These are phyloP conservation scores for Scheffersomyces coipomensis DNA, from an alignment of 805 yeast species.

Conservation along the genomic window DNA sequence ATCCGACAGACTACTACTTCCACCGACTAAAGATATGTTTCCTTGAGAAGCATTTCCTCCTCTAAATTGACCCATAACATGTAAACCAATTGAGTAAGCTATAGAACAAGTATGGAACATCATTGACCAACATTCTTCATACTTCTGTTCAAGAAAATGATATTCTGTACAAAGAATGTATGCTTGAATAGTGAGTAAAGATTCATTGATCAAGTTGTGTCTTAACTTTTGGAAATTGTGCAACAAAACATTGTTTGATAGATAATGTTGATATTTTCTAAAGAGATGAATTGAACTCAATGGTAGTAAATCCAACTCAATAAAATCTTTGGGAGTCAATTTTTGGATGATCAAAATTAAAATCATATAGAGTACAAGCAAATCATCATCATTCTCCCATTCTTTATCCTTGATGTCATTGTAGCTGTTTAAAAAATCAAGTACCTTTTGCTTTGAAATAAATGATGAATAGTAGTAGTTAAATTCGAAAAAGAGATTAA, in stretches of 20 bases:
- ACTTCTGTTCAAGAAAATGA: slow-evolving; percentile 46
- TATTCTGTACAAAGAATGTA: slow-evolving; percentile 52
- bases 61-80: slow-evolving; percentile 38
- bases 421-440: slow-evolving; percentile 38
- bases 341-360: slow-evolving; percentile 39
- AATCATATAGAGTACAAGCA: slow-evolving; percentile 45
- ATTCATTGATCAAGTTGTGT: slow-evolving; percentile 46
- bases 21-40: background rate
- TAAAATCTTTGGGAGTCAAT: slow-evolving; percentile 27
- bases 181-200: slow-evolving; percentile 47
- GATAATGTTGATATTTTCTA: slow-evolving; percentile 13
- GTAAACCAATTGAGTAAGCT: slow-evolving; percentile 52
- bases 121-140: slow-evolving; percentile 53
- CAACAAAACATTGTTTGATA: slow-evolving; percentile 25
- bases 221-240: slow-evolving; percentile 45
- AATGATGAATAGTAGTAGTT: slow-evolving; percentile 40
- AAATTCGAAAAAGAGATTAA: slow-evolving; percentile 41
- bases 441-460: slow-evolving; percentile 28
- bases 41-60: slow-evolving; percentile 1
- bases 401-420: slow-evolving; percentile 25
- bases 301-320: slow-evolving; percentile 14
- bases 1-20: background rate
- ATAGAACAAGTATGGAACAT: slow-evolving; percentile 49
- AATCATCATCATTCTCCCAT: slow-evolving; percentile 51
- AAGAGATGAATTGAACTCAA: slow-evolving; percentile 18